Evolutionary conservation across 1,139 yeast genomes (phyloP), one percentile per base, ranked within the genome.

Genomic region (Taiozyma onychis): DNA sequence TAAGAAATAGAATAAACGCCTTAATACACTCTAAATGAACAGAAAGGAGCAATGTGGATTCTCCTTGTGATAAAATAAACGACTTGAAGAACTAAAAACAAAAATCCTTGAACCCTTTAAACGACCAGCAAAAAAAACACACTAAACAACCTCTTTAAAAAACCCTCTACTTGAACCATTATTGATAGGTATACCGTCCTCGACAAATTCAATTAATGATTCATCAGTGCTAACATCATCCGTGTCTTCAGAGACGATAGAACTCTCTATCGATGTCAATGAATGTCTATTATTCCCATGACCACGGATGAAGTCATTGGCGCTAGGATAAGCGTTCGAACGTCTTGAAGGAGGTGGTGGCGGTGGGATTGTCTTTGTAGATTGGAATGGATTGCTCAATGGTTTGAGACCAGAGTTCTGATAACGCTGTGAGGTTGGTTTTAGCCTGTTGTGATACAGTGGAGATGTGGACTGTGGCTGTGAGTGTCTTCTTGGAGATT

Each of bases 191-290:
- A 32, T 39, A 6, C 44, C 48, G n/a, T 46, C 54, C 24, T 50
- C 49, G 9, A 48, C 50, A 48, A 54, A 45, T n/a, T 48, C 47
- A 8, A 57, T 46, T 43, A 59, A 49, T 9, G 58, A 54, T 39
- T 55, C 62, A 48, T 59, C 63, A 14, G 62, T 56, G n/a, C 60
- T 51, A 10, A 46, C 44, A 39, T 53, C 59, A 30, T 52, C 55
- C 1, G 57, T 52, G 24, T 58, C 61, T 18, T 58, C 64, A 11
- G 62, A 57, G 11, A 54, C 6, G 3, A 57, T 48, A 14, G 61
- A 57, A 9, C 62, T 58, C 7, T 57, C 59, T 18, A 50, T 47
- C 39, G 60, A 55, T 3, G 54, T 46, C 1, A 54, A 32, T 11
- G 60, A 56, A 27, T 46, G 48, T 48, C 63, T 51, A 35, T 57